Evolutionary conservation across 352 stramenopile genomes (phyloP), one percentile per base, ranked within the genome.

Genomic region (Plasmopara viticola): DNA sequence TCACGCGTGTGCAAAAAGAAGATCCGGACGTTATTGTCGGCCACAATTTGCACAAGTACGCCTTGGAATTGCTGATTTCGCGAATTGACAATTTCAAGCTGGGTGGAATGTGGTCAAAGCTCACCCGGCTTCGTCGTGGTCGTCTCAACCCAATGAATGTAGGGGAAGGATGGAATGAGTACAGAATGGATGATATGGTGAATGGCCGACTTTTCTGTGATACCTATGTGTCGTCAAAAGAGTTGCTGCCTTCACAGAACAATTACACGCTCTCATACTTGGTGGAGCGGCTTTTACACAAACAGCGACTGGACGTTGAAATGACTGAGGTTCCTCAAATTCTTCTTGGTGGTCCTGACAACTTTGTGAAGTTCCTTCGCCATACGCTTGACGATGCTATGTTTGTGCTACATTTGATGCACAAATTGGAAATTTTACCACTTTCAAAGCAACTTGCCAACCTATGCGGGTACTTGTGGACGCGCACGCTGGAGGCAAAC

Each of bases 371-470:
- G 18, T 84, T 99, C 42, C 73, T 97, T 9, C 81, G 86, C 13
- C 95, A 98, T 67, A 98, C 96, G 2, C 74, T 98, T 10, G 88
- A 95, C 31, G 95, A 99, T 67, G 90, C 95, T 2, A 97, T 97
- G 74, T 91, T 99, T 54, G 94, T 98, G 14, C 80, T 99, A 45
- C 79, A 89, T 41, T 74, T 99, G 25, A 96, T 98, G 89, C 96
- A 98, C 70, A 97, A 98, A 51, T 76, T 99, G 28, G 94, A 99
- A 72, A 90, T 99, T 30, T 56, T 99, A 18, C 97, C 97, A 9
- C 74, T 99, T 35, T 98, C 94, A 3, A 98, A 99, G 66, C 97
- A 99, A 59, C 84, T 99, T 2, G 98, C 96, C 5, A 98, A 97
- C 56, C 91, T 99, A 51, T 98, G 94, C 62, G 97, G 97, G 5